phyloP scores from a whole-genome alignment of 768 basidiomycete species.

The Mycena venus region DNA sequence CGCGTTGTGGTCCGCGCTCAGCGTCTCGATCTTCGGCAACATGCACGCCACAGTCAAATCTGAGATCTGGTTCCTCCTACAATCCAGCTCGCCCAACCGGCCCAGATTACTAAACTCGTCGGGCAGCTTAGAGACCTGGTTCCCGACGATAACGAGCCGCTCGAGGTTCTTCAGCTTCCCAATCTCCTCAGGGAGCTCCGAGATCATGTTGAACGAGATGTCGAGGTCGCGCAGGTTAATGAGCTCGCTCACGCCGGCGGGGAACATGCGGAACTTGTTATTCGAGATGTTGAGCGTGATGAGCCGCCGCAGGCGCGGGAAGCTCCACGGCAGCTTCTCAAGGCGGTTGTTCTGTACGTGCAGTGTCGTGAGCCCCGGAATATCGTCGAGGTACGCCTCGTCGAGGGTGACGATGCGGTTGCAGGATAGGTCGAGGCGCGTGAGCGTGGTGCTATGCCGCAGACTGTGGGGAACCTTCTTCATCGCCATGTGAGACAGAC shows the following conservation, averaged over 20 bases:
- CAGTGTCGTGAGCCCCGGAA: slow-evolving; percentile 76
- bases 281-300: slow-evolving; percentile 93
- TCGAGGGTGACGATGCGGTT: slow-evolving; percentile 93
- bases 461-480: slow-evolving; percentile 92
- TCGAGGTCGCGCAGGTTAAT: slow-evolving; percentile 86
- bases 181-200: slow-evolving; percentile 84
- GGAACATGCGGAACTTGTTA: slow-evolving; percentile 89
- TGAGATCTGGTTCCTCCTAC: slow-evolving; percentile 84
- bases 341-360: slow-evolving; percentile 93
- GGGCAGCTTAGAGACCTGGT: slow-evolving; percentile 82
- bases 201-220: slow-evolving; percentile 93
- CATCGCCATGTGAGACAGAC: slow-evolving; percentile 92
- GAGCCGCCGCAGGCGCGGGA: slow-evolving; percentile 79
- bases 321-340: slow-evolving; percentile 88
- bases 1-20: slow-evolving; percentile 88
- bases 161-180: slow-evolving; percentile 78
- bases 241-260: slow-evolving; percentile 81
- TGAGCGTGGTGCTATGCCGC: slow-evolving; percentile 78
- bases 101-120: slow-evolving; percentile 66
- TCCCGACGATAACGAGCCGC: slow-evolving; percentile 86
- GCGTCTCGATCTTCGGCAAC: slow-evolving; percentile 75
- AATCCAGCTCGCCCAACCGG: slow-evolving; percentile 81
- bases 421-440: slow-evolving; percentile 89
- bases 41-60: slow-evolving; percentile 79
- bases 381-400: slow-evolving; percentile 85